A percentile compares a stretch with the other conserved stretches of the same genome.
Evolutionary conservation across 345 rosid genomes (phyloP).

Genomic region (Camelina neglecta): DNA sequence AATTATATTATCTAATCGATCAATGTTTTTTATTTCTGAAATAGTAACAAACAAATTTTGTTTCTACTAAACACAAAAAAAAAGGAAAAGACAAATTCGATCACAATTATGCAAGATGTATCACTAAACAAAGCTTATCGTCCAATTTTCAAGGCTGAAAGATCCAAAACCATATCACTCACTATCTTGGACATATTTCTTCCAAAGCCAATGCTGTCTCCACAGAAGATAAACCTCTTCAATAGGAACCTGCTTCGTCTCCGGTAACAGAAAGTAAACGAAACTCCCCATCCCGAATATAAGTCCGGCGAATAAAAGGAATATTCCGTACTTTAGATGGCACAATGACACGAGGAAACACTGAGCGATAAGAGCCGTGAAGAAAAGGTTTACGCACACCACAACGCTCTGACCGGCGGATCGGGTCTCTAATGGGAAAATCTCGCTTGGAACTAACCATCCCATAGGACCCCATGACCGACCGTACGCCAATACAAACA

Average conservation of each 20-base stretch:
- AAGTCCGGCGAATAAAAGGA: constrained; percentile 72
- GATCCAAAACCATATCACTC: constrained; percentile 14
- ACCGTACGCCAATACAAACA: constrained; percentile 81
- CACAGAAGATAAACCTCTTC: constrained; percentile 82
- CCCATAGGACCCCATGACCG: constrained; percentile 99
- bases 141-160: background rate
- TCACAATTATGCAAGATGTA: background rate
- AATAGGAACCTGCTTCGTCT: constrained; percentile 88
- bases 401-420: constrained; percentile 94
- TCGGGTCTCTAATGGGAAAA: constrained; percentile 85
- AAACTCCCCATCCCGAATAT: constrained; percentile 71
- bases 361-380: constrained; percentile 86
- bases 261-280: constrained; percentile 79
- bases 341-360: constrained; percentile 75
- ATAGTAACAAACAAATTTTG: background rate
- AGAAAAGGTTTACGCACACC: constrained; percentile 77
- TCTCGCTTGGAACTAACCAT: constrained; percentile 92
- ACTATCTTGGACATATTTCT: constrained; percentile 51
- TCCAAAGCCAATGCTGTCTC: constrained; percentile 84
- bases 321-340: constrained; percentile 73
- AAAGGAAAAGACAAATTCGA: background rate
- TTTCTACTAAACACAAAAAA: background rate
- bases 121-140: background rate
- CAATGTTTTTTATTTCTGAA: background rate
- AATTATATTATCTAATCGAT: background rate